These are phyloP conservation scores for Papiliotrema flavescens DNA, from an alignment of 1,284 basidiomycete species.

Conservation along the genomic window DNA sequence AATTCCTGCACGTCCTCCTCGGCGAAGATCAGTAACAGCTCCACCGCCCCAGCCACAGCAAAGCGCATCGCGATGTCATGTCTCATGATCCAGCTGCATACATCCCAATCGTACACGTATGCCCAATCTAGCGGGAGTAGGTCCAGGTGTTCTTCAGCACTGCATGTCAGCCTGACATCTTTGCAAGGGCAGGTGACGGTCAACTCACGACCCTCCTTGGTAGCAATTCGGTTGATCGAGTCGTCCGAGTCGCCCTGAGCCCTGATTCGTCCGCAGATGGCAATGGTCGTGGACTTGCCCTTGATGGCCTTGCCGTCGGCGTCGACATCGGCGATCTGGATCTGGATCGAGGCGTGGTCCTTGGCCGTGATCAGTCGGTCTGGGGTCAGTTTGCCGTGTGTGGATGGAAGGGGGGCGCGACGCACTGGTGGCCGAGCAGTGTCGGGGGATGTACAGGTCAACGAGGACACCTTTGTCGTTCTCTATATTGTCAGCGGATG, in stretches of 20 bases:
- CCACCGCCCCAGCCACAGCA: not conserved
- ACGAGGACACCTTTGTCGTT: conserved; percentile 85
- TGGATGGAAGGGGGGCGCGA: conserved; percentile 18
- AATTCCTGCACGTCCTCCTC: no score
- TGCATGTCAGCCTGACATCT: conserved; percentile 12
- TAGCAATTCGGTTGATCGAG: conserved; percentile 93
- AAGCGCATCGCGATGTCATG: no score
- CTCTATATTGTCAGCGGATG: conserved; percentile 22
- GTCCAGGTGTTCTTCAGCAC: conserved; percentile 51
- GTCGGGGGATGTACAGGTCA: conserved; percentile 99
- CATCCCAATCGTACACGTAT: not conserved
- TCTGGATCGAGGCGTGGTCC: conserved; percentile 98
- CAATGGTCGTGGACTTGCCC: conserved; percentile 82
- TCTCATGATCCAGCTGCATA: conserved; percentile 1
- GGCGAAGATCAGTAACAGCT: no score
- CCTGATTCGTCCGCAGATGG: conserved; percentile 89
- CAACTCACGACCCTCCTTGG: conserved; percentile 91
- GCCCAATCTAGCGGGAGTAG: conserved; percentile 41
- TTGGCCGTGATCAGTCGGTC: conserved; percentile 64
- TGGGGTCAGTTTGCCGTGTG: conserved; percentile 7
- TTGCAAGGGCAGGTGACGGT: conserved; percentile 30
- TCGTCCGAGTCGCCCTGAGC: conserved; percentile 96
- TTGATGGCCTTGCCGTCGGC: conserved; percentile 81
- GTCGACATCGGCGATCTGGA: conserved; percentile 93
- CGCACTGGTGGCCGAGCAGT: conserved; percentile 93